Evolutionary conservation across 371 early-diverging fungal genomes (phyloP).

Genomic region (Saksenaea vasiformis): DNA sequence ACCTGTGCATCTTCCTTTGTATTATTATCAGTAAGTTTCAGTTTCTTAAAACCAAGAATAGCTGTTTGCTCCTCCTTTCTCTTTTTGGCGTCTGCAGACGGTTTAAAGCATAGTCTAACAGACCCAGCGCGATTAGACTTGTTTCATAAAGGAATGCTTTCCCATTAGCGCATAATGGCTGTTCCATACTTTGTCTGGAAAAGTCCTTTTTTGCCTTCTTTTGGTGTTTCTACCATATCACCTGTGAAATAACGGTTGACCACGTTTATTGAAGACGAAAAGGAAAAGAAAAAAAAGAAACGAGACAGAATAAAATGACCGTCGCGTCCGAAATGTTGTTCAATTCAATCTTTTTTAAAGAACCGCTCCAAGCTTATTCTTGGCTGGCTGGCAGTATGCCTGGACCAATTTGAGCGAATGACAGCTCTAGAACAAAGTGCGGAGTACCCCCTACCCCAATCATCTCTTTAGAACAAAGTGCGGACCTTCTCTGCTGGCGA

Average conservation of each 20-base stretch:
- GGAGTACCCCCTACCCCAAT: too few species aligned
- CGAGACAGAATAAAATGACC: background rate
- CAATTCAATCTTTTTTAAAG: background rate
- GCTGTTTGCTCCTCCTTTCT: background rate
- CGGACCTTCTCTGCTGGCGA: too few species aligned
- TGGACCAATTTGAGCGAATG: background rate
- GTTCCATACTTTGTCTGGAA: background rate
- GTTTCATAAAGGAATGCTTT: background rate
- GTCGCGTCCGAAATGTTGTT: background rate
- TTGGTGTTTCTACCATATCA: background rate
- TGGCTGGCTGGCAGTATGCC: background rate
- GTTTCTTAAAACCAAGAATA: background rate
- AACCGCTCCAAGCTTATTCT: background rate
- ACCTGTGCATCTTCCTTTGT: background rate
- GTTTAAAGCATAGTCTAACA: background rate
- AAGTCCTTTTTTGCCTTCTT: background rate
- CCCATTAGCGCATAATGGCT: background rate
- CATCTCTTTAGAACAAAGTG: too few species aligned
- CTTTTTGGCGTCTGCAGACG: background rate
- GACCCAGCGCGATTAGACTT: background rate
- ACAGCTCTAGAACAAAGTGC: too few species aligned
- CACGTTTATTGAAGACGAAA: background rate
- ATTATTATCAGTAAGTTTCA: background rate
- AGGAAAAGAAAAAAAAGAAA: background rate
- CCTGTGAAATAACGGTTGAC: too few species aligned